Evolutionary conservation across 257 asterid genomes (phyloP).

Genomic region (Buddleja alternifolia): DNA sequence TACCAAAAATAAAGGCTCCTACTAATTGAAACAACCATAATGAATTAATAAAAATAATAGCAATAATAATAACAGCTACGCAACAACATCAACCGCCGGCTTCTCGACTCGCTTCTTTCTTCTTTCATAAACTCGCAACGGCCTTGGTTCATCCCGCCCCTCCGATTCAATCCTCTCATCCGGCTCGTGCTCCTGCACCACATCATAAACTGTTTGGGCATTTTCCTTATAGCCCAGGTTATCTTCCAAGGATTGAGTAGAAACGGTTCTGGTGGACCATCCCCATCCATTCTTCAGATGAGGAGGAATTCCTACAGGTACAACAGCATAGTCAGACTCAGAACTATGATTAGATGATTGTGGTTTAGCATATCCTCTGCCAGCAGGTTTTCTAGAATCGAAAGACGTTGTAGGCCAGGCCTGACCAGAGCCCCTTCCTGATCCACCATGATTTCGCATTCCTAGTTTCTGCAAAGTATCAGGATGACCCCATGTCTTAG

Average conservation of each 20-base stretch:
- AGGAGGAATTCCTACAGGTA: constrained; percentile 47
- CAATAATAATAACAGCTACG: no score
- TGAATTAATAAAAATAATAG: no score
- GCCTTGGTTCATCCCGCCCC: no score
- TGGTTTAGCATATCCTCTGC: constrained; percentile 49
- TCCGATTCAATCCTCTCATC: no score
- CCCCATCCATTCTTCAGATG: constrained; percentile 57
- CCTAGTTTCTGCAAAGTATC: constrained; percentile 53
- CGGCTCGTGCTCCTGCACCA: no score
- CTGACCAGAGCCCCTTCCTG: constrained; percentile 53
- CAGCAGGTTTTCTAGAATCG: constrained; percentile 44
- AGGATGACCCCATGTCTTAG: constrained; percentile 62
- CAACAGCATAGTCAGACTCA: constrained; percentile 26
- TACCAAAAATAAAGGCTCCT: no score
- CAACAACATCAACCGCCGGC: no score
- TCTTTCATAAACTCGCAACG: no score
- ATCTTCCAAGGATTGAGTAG: constrained; percentile 33
- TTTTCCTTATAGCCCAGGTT: constrained; percentile 17
- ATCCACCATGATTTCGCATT: constrained; percentile 42
- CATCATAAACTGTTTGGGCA: no score
- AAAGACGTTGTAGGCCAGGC: constrained; percentile 39
- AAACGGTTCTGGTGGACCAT: constrained; percentile 46
- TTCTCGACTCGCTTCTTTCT: no score
- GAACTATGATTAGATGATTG: constrained; percentile 29
- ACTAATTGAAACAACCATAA: no score